Evolutionary conservation across 2,329 filamentous ascomycete genomes (phyloP), one percentile per base, ranked within the genome.

Genomic region (Celoporthe dispersa): DNA sequence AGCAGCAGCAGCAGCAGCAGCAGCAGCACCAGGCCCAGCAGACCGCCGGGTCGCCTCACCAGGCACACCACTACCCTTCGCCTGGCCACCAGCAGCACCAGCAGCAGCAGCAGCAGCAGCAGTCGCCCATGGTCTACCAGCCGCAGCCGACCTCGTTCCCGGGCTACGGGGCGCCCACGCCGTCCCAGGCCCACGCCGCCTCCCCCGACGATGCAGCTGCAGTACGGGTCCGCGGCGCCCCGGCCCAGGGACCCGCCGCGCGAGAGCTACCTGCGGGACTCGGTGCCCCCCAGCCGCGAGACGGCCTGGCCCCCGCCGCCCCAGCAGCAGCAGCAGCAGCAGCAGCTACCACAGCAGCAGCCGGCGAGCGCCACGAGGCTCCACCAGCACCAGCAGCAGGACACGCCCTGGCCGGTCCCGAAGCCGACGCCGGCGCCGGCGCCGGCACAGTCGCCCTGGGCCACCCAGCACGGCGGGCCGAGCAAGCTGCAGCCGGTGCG

Each of bases 191-290:
- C n/a, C 79, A 80, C 19, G 80, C 82, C n/a, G 85, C 86, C 8
- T 69, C 70, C 3, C n/a, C 84, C 86, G n/a, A 82, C 85, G n/a
- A 82, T 84, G 28, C 87, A 88, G 73, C 89, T 84, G 28, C 87
- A 88, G 73, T 89, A 89, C 69, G 80, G 82, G 1, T 61, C 67
- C 37, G 35, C 69, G 12, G 9, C 66, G 22, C 39, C 66, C 3
- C 53, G 68, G 33, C n/a, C 62, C 25, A 60, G 68, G 14, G 68
- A 69, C n/a, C 63, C 63, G 19, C 39, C 59, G 19, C 70, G 70
- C n/a, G 70, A 71, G 57, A 67, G 57, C 57, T 37, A 83, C 37
- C 78, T 81, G 14, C 82, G 84, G 28, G 85, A 87, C 61, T 75
- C 82, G 0, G 79, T 75, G 12, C 76, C 77, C 11, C 74, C 77